These are phyloP conservation scores for Candida manassasensis DNA, from an alignment of 805 yeast species.

Conservation along the genomic window DNA sequence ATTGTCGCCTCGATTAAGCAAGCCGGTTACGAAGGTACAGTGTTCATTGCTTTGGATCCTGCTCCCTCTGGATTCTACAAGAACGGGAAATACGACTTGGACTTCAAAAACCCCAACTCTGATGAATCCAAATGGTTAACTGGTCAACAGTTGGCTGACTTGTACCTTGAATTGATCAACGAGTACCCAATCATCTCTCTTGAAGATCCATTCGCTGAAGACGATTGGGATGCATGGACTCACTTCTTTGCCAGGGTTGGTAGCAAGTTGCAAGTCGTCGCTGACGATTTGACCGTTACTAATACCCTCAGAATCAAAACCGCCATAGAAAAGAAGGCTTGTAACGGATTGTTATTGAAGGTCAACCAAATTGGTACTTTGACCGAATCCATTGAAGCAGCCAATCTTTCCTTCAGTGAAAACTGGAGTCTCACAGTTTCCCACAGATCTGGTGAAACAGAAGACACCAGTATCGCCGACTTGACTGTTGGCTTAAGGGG, in stretches of 20 bases:
- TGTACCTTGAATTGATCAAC: slow-evolving; percentile 73
- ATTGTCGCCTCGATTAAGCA: slow-evolving; percentile 81
- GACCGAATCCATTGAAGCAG: slow-evolving; percentile 17
- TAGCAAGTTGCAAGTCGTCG: slow-evolving; percentile 14
- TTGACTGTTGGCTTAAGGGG: slow-evolving; percentile 18
- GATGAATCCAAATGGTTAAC: slow-evolving; percentile 88
- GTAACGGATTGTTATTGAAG: slow-evolving; percentile 17
- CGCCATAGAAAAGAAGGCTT: slow-evolving; percentile 18
- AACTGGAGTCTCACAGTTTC: slow-evolving; percentile 50
- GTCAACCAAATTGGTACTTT: slow-evolving; percentile 21
- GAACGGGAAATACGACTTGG: slow-evolving; percentile 91
- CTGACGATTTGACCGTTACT: slow-evolving; percentile 21
- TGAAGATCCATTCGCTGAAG: slow-evolving; percentile 36
- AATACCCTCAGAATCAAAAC: slow-evolving; percentile 16
- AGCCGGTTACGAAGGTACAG: slow-evolving; percentile 94
- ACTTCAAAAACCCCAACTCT: slow-evolving; percentile 95
- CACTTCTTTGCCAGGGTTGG: slow-evolving; percentile 11
- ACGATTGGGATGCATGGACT: slow-evolving; percentile 22
- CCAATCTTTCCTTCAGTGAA: slow-evolving; percentile 13
- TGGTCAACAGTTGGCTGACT: slow-evolving; percentile 79
- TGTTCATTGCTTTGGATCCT: slow-evolving; percentile 89
- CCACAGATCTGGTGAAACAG: slow-evolving; percentile 22
- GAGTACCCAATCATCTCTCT: slow-evolving; percentile 97
- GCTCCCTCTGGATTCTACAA: slow-evolving; percentile 98
- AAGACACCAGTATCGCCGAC: slow-evolving; percentile 21